Percentiles rank a stretch among this genome's conserved stretches.
These are phyloP conservation scores for Panellus pusillus DNA, from an alignment of 768 basidiomycete species.

Conservation along the genomic window DNA sequence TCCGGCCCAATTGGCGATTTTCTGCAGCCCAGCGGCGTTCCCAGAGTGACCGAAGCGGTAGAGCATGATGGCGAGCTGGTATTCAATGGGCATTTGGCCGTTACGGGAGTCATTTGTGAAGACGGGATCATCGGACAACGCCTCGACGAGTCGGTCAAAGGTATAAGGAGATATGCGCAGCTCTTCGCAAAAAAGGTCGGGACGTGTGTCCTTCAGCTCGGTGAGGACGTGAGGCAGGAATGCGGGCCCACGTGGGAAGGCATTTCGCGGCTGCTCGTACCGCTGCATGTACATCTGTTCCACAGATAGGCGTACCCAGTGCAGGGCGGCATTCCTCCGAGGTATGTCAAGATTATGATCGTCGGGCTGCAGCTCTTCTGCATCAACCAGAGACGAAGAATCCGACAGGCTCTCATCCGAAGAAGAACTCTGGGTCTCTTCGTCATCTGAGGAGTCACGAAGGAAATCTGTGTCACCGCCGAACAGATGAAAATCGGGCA, in stretches of 20 bases:
- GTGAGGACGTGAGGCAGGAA: slow-evolving; percentile 12
- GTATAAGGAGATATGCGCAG: slow-evolving; percentile 6
- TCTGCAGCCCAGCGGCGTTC: slow-evolving; percentile 7
- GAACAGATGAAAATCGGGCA: neutral
- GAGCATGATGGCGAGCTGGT: slow-evolving; percentile 11
- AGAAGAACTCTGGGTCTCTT: no score
- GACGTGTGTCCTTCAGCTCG: neutral
- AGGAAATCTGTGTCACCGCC: neutral
- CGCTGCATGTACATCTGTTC: slow-evolving; percentile 20
- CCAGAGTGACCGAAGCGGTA: no score
- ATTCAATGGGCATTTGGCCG: slow-evolving; percentile 20
- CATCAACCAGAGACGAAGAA: no score
- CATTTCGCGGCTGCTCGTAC: slow-evolving; percentile 16
- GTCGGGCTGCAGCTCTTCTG: no score
- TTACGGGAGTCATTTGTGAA: slow-evolving; percentile 22
- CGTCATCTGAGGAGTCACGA: neutral
- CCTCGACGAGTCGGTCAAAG: slow-evolving; percentile 4
- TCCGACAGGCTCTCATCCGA: neutral
- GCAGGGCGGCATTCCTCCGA: neutral
- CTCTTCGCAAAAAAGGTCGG: slow-evolving; percentile 7
- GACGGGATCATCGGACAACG: slow-evolving; percentile 6
- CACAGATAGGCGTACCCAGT: slow-evolving; percentile 7
- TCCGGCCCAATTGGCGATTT: slow-evolving; percentile 9
- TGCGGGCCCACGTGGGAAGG: slow-evolving; percentile 14
- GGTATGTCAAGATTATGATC: neutral